Base-by-base conservation (phyloP, 805 yeast species). In the Cyberlindnera meyerae region DNA sequence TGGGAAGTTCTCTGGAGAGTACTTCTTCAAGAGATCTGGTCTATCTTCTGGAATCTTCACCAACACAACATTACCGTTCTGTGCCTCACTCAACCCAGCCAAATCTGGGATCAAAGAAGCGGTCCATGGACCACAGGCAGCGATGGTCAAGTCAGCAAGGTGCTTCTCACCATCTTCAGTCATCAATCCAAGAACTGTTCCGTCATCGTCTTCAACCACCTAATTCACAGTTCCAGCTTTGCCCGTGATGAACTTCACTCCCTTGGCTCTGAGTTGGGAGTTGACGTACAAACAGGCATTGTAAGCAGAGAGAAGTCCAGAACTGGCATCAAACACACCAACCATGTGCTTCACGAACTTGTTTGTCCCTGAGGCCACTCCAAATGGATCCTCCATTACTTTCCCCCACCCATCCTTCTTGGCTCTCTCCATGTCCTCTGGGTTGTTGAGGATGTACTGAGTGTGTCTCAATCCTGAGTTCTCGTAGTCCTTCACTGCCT, bases 21-120 rank as follows among this genome's bases (percentile, higher is more conserved):
- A 66, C 36, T 64, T 65, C 6, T 46, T 48, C 12, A 48, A 37
- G 27, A 66, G 36, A 35, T 61, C 66, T 15, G 46, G 44, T 34
- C 68, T 51, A 14, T 56, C 49, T 18, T 56, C 58, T 8, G 71
- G 70, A 22, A 66, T 52, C 39, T 61, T 57, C 37, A 60, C 47
- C 15, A 56, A 37, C 3, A 60, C 36, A n/a, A 66, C 55, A 42
- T 62, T 64, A 12, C 67, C 70, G 7, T 57, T 51, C 12, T 61
- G 53, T 0, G 61, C 70, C 40, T 62, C 66, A 40, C 55, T 57
- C 26, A 61, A 49, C 9, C 66, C 65, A 32, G 55, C 59, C 6
- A 65, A 43, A 22, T 47, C 43, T 9, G 47, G 49, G 1, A 51
- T 26, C 4, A 49, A 6, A 2, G 49, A 45, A 3, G 54, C 38